Conservation (phyloP, 2,329 filamentous ascomycete genomes). For the Xylariaceae sp. region DNA sequence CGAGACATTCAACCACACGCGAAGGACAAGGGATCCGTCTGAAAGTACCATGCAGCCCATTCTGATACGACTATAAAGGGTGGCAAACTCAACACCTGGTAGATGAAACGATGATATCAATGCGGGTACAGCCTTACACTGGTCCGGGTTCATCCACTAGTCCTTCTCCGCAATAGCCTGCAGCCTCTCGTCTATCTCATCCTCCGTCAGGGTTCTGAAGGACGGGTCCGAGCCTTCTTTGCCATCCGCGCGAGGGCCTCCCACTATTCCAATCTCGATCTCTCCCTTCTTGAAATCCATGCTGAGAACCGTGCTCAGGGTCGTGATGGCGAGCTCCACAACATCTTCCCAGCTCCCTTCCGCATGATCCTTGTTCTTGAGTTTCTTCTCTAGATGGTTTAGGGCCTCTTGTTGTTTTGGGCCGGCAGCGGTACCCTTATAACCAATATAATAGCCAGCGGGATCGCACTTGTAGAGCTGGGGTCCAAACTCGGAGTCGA, state of each 20-base stretch:
- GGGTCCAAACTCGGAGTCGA: conserved; percentile 87
- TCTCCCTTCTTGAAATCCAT: conserved; percentile 99
- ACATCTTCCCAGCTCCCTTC: conserved; percentile 96
- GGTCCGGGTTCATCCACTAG: conserved; percentile 46
- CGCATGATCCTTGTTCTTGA: conserved; percentile 96
- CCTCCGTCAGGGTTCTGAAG: conserved; percentile 89
- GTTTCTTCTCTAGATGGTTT: conserved; percentile 98
- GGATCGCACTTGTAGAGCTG: conserved; percentile 98
- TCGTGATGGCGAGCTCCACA: conserved; percentile 92
- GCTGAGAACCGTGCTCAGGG: conserved; percentile 91
- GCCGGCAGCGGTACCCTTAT: conserved; percentile 95
- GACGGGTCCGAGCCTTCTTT: conserved; percentile 72
- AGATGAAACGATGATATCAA: conserved; percentile 20
- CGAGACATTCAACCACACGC: conserved; percentile 26
- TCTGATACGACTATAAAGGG: conserved; percentile 9
- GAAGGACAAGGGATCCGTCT: conserved; percentile 14
- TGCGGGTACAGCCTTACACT: conserved; percentile 26
- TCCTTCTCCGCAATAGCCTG: conserved; percentile 99
- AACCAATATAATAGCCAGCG: conserved; percentile 95
- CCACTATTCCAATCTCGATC: conserved; percentile 96
- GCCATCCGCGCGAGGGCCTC: conserved; percentile 77
- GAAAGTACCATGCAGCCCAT: conserved; percentile 20
- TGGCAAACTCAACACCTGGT: conserved; percentile 12
- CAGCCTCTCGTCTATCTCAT: conserved; percentile 97
- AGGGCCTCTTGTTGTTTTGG: conserved; percentile 98